Percentiles rank a stretch among this genome's conserved stretches.
These are phyloP conservation scores for Starmerella khaoyaiensis DNA, from an alignment of 805 yeast genomes.

Conservation along the genomic window DNA sequence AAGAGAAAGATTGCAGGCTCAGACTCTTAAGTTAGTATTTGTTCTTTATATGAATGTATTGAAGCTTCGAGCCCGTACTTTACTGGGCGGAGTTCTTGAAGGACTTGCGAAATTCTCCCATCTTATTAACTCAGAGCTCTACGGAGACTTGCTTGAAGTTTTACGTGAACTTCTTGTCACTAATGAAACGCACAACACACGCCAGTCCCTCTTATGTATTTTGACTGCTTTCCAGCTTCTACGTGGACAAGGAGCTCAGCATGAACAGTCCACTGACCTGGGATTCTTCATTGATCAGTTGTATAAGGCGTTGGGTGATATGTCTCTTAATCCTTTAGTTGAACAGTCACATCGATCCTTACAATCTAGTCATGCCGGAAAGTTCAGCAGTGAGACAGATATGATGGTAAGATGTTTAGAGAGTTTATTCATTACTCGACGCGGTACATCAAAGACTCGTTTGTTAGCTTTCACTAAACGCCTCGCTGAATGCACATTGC, in stretches of 20 bases:
- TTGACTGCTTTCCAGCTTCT: conserved; percentile 83
- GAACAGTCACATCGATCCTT: conserved; percentile 75
- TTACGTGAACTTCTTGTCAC: conserved; percentile 63
- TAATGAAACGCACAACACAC: conserved; percentile 35
- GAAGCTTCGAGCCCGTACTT: conserved; percentile 44
- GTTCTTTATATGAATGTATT: conserved; percentile 66
- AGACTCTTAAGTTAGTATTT: conserved; percentile 60
- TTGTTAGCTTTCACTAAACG: conserved; percentile 63
- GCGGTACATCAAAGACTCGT: conserved; percentile 31
- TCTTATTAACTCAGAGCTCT: conserved; percentile 79
- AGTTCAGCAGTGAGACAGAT: conserved; percentile 81
- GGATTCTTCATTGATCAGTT: conserved; percentile 66
- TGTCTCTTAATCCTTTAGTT: conserved; percentile 67
- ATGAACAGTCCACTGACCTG: conserved; percentile 63
- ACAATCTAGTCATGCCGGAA: conserved; percentile 54
- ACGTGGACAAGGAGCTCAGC: conserved; percentile 42
- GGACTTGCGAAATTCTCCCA: conserved; percentile 85
- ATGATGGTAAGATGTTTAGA: conserved; percentile 65
- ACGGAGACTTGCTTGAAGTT: conserved; percentile 87
- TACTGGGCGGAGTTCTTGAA: conserved; percentile 80
- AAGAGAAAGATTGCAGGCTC: conserved; percentile 73
- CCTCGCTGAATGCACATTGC: conserved; percentile 49
- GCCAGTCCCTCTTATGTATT: conserved; percentile 69
- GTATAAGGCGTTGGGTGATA: conserved; percentile 52
- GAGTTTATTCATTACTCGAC: conserved; percentile 40